Percentiles rank a stretch among this genome's conserved stretches.
Evolutionary conservation across 2,329 filamentous ascomycete species (phyloP).

Genomic region (Neurospora sp.): DNA sequence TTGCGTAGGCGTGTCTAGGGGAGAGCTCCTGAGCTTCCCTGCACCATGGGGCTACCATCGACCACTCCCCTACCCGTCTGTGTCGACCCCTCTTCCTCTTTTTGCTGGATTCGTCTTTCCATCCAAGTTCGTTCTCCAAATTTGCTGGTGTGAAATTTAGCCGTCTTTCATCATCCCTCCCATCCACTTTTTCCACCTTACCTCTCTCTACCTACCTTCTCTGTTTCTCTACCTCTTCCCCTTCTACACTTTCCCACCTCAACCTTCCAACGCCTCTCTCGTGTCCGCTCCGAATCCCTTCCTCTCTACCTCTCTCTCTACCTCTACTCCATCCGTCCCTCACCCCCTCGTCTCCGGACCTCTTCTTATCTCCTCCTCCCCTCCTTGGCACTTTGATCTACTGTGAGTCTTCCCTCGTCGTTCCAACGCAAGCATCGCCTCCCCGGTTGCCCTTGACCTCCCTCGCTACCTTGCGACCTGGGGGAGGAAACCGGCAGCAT

Average conservation of each 20-base stretch:
- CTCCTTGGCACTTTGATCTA: neutral
- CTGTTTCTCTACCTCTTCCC: slow-evolving; percentile 6
- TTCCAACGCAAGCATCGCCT: neutral
- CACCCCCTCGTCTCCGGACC: slow-evolving; percentile 4
- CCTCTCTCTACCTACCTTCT: neutral
- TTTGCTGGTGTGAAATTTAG: slow-evolving; percentile 7
- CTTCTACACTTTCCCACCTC: slow-evolving; percentile 3
- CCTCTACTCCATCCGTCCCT: slow-evolving; percentile 3
- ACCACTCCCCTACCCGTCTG: neutral
- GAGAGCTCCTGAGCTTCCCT: neutral
- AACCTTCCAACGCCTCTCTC: neutral
- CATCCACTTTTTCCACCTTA: slow-evolving; percentile 1
- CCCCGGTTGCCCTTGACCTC: neutral
- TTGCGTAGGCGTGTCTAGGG: neutral
- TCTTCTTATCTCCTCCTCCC: slow-evolving; percentile 1
- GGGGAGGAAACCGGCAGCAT: neutral
- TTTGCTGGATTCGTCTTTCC: slow-evolving; percentile 14
- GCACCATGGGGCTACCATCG: neutral
- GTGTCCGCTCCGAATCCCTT: slow-evolving; percentile 5
- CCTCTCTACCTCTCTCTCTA: slow-evolving; percentile 5
- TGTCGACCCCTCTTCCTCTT: slow-evolving; percentile 1
- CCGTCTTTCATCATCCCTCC: neutral
- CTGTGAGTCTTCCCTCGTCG: neutral
- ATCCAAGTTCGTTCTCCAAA: slow-evolving; percentile 7
- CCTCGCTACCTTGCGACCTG: neutral